A percentile compares a stretch with the other conserved stretches of the same genome.
Evolutionary conservation across 345 rosid genomes (phyloP).

Genomic region (Brassica cretica): DNA sequence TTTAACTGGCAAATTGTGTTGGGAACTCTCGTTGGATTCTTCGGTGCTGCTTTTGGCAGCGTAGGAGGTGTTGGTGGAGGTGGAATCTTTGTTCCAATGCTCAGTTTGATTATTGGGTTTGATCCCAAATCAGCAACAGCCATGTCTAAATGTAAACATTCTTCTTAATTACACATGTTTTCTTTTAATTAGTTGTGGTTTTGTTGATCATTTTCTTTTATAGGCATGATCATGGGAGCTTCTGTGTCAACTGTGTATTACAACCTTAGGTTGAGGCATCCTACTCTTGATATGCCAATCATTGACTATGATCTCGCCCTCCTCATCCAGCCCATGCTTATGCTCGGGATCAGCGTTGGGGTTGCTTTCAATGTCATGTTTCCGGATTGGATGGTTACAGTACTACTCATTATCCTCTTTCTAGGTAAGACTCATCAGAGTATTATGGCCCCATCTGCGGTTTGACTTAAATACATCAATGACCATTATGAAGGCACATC

Average conservation of each 20-base stretch:
- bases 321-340: constrained; percentile 84
- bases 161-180: neutral
- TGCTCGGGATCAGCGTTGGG: constrained; percentile 80
- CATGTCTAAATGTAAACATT: constrained; percentile 69
- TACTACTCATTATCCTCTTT: constrained; percentile 81
- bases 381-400: constrained; percentile 84
- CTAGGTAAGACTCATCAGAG: constrained; percentile 36
- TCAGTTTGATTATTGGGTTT: constrained; percentile 73
- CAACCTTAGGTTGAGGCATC: constrained; percentile 74
- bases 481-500: constrained; percentile 58
- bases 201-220: neutral
- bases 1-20: constrained; percentile 68
- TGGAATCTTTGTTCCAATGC: constrained; percentile 84
- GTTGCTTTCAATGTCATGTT: constrained; percentile 74
- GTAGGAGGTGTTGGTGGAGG: constrained; percentile 95
- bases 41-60: constrained; percentile 89
- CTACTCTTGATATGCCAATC: constrained; percentile 71
- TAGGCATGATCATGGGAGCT: constrained; percentile 93
- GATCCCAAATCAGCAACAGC: constrained; percentile 84
- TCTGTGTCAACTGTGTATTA: constrained; percentile 78
- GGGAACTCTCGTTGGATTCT: constrained; percentile 71
- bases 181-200: neutral
- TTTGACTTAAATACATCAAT: constrained; percentile 6
- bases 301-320: constrained; percentile 84
- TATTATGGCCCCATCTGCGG: neutral